These are phyloP conservation scores for Sporothrix brunneoviolacea DNA, from an alignment of 2,329 filamentous ascomycete species.

Conservation along the genomic window DNA sequence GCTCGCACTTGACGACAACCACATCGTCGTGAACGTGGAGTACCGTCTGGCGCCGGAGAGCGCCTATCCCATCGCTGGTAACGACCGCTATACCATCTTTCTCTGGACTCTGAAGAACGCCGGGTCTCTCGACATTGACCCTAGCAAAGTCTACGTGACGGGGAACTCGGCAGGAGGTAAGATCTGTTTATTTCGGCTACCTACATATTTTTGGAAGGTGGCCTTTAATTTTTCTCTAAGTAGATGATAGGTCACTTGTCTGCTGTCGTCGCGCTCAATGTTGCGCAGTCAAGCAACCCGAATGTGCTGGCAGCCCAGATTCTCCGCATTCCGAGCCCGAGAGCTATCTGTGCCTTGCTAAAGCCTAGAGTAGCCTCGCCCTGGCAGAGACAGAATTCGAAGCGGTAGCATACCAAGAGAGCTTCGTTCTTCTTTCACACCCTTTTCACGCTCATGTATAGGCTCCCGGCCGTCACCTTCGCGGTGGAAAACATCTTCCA, in stretches of 20 bases:
- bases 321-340: neutral
- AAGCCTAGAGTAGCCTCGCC: too few species aligned
- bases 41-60: constrained; percentile 24
- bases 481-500: neutral
- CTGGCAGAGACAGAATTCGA: too few species aligned
- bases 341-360: too few species aligned
- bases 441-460: too few species aligned
- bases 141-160: neutral
- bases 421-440: too few species aligned
- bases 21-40: constrained; percentile 22
- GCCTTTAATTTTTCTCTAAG: neutral
- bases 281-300: neutral
- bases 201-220: too few species aligned
- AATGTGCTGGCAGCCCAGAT: neutral
- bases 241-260: too few species aligned
- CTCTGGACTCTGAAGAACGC: neutral
- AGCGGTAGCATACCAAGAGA: too few species aligned
- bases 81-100: neutral
- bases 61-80: constrained; percentile 3
- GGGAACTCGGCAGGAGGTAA: constrained; percentile 2
- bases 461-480: too few species aligned
- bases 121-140: neutral
- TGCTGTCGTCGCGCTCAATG: neutral
- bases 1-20: constrained; percentile 1
- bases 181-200: neutral